Base-by-base conservation (phyloP, 1,284 basidiomycete genomes). In the Pseudozyma hubeiensis region DNA sequence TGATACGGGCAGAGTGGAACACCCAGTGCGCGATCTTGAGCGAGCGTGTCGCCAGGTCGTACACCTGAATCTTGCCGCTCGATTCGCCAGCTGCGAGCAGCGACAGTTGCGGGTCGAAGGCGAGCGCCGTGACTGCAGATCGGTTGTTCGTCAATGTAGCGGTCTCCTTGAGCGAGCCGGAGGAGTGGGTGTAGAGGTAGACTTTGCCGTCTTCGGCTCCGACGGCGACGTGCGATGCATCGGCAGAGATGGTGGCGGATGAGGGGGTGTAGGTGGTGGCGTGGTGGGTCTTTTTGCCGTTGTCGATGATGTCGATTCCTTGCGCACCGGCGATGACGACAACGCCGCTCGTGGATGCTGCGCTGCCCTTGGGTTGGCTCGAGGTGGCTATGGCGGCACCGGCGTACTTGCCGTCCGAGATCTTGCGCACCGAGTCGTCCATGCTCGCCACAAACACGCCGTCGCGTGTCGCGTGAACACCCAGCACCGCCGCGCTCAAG, bases 1-100 rank as follows among this genome's bases (percentile, higher is more conserved):
- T 89, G 64, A 98, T 89, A 19, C 93, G 90, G 0, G 89, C 93
- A 4, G 90, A 89, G 86, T 99, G 96, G 87, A 91, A 91, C 5
- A 92, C 90, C 96, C 96, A 98, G 30, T 83, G 79, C 11, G 70
- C 52, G 24, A 81, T 68, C 49, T 79, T 78, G 57, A 82, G 60
- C 52, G 54, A 13, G 29, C 53, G 57, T 7, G 34, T 40, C 1
- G 65, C 89, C 10, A 90, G 88, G 76, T 94, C 90, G 85, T 90
- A 93, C 10, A 94, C 87, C n/a, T 89, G 86, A 61, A 96, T 89
- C 85, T 90, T 92, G 45, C 93, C 93, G 45, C 87, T 88, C 5
- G 90, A 90, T 90, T 93, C 85, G 3, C 85, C 85, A 7, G 79
- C 83, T 50, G 92, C 93, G 9, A 97, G 87, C 30, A 91, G 86